Conservation (phyloP, 768 basidiomycete genomes). For the Lyophyllum shimeji region DNA sequence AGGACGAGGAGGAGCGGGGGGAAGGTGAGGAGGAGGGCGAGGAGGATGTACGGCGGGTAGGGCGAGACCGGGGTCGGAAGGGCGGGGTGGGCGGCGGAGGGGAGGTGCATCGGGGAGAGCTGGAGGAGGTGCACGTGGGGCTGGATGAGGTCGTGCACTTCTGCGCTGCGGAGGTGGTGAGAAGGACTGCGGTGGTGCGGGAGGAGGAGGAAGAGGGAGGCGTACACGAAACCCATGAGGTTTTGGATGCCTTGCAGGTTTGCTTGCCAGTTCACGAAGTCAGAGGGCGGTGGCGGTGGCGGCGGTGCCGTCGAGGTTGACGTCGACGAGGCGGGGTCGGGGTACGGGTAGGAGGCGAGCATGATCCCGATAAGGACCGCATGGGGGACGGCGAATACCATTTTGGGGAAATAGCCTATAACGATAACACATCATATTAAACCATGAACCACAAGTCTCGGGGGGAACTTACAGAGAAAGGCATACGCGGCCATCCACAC, state of each 20-base stretch:
- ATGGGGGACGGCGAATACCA: conserved; percentile 72
- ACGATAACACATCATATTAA: neutral
- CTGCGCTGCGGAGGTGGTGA: conserved; percentile 44
- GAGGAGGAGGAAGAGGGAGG: neutral
- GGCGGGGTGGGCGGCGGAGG: conserved; percentile 28
- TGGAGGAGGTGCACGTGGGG: conserved; percentile 52
- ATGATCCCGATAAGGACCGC: conserved; percentile 60
- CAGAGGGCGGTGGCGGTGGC: conserved; percentile 40
- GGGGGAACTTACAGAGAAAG: conserved; percentile 67
- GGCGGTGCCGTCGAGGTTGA: conserved; percentile 12
- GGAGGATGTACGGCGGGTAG: conserved; percentile 54
- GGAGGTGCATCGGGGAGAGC: conserved; percentile 44
- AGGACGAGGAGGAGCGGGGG: conserved; percentile 50
- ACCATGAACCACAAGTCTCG: too few relatives aligned
- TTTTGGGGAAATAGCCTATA: conserved; percentile 74
- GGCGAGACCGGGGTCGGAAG: conserved; percentile 32
- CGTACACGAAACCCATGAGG: neutral
- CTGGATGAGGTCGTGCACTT: conserved; percentile 52
- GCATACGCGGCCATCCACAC: conserved; percentile 77
- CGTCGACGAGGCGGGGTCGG: conserved; percentile 17
- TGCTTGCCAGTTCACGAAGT: conserved; percentile 62
- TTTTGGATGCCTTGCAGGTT: neutral
- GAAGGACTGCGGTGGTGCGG: neutral
- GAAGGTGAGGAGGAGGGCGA: conserved; percentile 45
- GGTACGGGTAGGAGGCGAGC: conserved; percentile 61